Evolutionary conservation across 495 filamentous ascomycete genomes (phyloP).

Genomic region (Tuber indicum): DNA sequence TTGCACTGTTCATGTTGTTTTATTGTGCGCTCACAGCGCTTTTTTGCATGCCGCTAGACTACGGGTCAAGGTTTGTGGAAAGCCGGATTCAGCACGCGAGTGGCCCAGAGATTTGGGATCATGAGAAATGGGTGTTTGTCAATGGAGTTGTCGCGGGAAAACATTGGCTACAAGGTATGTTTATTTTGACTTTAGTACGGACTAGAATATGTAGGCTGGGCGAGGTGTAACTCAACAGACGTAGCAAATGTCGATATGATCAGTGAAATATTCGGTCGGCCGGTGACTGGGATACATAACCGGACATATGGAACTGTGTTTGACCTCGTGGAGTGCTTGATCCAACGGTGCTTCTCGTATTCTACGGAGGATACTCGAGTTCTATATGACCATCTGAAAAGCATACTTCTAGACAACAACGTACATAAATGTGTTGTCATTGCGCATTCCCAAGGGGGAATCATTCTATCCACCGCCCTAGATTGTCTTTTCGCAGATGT

Average conservation of each 20-base stretch:
- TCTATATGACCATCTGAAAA: constrained; percentile 52
- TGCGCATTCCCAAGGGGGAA: constrained; percentile 75
- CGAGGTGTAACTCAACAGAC: constrained; percentile 33
- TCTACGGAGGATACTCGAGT: constrained; percentile 62
- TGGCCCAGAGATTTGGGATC: constrained; percentile 22
- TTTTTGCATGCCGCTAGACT: constrained; percentile 24
- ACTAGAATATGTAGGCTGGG: constrained; percentile 8
- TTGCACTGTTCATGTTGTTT: constrained; percentile 23
- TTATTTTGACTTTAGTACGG: neutral
- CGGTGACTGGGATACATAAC: constrained; percentile 75
- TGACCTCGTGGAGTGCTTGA: constrained; percentile 67
- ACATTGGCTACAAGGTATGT: constrained; percentile 36
- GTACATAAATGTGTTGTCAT: constrained; percentile 70
- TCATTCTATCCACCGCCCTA: constrained; percentile 65
- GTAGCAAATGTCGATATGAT: constrained; percentile 61
- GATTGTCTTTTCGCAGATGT: constrained; percentile 77
- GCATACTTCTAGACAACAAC: constrained; percentile 51
- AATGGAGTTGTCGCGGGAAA: constrained; percentile 61
- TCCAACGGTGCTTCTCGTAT: constrained; percentile 70
- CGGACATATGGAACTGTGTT: constrained; percentile 67
- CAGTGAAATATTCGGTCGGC: constrained; percentile 66
- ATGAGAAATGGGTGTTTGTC: constrained; percentile 69
- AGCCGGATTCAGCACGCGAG: constrained; percentile 17
- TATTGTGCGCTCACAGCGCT: constrained; percentile 23
- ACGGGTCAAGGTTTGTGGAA: constrained; percentile 27